Conservation (phyloP, 2,329 filamentous ascomycete genomes). For the Elsinoe arachidis region DNA sequence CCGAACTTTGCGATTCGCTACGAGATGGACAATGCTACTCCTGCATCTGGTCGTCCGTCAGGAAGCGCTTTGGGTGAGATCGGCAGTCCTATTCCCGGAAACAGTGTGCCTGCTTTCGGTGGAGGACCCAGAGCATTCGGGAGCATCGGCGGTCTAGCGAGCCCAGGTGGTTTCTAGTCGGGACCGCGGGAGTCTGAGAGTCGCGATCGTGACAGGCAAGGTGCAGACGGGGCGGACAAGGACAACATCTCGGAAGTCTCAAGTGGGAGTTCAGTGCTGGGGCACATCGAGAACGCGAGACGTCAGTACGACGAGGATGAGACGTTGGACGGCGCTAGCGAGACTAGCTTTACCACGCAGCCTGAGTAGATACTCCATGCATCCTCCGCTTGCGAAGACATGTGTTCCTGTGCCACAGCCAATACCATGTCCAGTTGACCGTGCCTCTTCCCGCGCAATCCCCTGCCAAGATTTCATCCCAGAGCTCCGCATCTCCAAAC, state of each 20-base stretch:
- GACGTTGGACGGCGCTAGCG: not conserved
- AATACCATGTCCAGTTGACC: not conserved
- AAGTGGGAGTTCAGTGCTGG: not conserved
- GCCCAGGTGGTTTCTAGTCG: conserved; percentile 4
- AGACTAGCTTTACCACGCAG: not conserved
- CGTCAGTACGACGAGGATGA: not conserved
- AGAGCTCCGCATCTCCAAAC: conserved; percentile 2
- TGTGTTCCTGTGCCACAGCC: not conserved
- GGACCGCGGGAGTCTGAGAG: not conserved
- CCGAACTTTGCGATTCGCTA: conserved; percentile 34
- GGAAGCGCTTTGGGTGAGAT: conserved; percentile 37
- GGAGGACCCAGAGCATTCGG: conserved; percentile 3
- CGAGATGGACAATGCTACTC: conserved; percentile 26
- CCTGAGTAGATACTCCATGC: not conserved
- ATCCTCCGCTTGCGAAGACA: not conserved
- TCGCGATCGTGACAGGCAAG: not conserved
- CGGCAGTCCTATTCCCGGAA: conserved; percentile 38
- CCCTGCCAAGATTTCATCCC: not conserved
- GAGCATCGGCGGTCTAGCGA: conserved; percentile 5
- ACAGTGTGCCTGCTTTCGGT: conserved; percentile 27
- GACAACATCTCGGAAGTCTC: not conserved
- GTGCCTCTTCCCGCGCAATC: not conserved
- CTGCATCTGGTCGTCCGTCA: conserved; percentile 22
- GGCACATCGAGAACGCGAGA: not conserved
- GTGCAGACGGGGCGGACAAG: not conserved